phyloP scores from a whole-genome alignment of 2,329 filamentous ascomycete genomes.

The Colletotrichum liaoningense region DNA sequence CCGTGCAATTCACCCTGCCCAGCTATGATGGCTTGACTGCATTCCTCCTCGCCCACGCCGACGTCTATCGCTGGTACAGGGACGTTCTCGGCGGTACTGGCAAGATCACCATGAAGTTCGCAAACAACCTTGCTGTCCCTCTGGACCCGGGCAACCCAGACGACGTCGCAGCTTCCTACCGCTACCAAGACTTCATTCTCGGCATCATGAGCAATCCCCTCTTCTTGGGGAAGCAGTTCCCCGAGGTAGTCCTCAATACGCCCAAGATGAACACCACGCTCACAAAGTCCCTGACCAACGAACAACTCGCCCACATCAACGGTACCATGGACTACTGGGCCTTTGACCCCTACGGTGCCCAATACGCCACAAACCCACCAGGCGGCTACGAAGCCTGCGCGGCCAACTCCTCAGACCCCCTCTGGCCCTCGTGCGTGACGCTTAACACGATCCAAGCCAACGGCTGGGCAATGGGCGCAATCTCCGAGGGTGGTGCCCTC shows the following conservation, averaged over 20 bases:
- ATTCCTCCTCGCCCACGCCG: conserved; percentile 60
- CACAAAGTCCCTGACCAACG: conserved; percentile 54
- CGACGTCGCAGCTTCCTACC: conserved; percentile 57
- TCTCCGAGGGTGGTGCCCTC: conserved; percentile 67
- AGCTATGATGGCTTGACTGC: conserved; percentile 46
- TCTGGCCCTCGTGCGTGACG: conserved; percentile 65
- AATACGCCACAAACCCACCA: conserved; percentile 59
- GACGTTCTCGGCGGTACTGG: conserved; percentile 60
- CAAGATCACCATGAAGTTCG: conserved; percentile 61
- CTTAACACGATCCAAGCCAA: conserved; percentile 57
- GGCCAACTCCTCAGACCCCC: conserved; percentile 47
- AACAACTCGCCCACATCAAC: conserved; percentile 59
- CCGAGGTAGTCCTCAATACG: conserved; percentile 53
- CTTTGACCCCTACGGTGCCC: conserved; percentile 66
- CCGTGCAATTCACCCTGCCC: conserved; percentile 48
- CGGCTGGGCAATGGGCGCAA: conserved; percentile 70
- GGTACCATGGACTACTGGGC: conserved; percentile 66
- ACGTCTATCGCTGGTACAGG: conserved; percentile 62
- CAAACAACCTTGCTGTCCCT: conserved; percentile 61
- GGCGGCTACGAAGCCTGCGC: conserved; percentile 61
- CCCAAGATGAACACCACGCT: conserved; percentile 52
- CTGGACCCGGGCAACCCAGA: conserved; percentile 45
- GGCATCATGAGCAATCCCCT: conserved; percentile 65
- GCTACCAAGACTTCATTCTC: conserved; percentile 60
- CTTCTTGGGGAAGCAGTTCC: conserved; percentile 63